Evolutionary conservation across 257 asterid genomes (phyloP), one percentile per base, ranked within the genome.

Genomic region (Asclepias syriaca): DNA sequence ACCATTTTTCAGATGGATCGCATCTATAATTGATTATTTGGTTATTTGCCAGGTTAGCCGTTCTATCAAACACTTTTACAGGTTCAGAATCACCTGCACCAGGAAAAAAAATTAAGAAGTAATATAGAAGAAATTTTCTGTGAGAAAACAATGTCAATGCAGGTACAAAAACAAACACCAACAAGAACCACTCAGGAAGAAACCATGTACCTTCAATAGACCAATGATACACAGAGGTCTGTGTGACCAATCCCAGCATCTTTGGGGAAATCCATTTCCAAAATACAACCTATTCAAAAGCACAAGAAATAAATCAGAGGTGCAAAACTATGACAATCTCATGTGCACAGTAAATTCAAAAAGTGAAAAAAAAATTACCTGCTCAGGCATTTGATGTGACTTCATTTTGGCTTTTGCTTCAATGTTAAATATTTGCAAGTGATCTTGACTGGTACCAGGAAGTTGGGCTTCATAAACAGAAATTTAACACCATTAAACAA

Each of bases 311-410:
- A 45, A 67, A 56, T 29, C 34, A 46, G 10, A 19, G 15, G 0
- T 15, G 4, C 14, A 48, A 18, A 15, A 13, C 56, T 29, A 21
- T 21, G 13, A 50, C 21, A 6, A 1, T 54, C 12, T 40, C 51
- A 65, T 68, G 71, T 50, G n/a, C 70, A 68, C n/a, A 45, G 48
- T 46, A 55, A 16, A 37, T n/a, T 13, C 13, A 8, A 7, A 22
- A 43, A 67, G 8, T n/a, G 40, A 65, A 77, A 51, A 29, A 49
- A 4, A 24, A 24, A 24, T 72, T 78, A 87, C 99, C 99, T 88
- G 98, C 89, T 95, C 98, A 71, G 99, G 97, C 98, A 95, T 95
- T 87, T 90, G 98, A 83, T 92, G 84, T 7, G 99, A 90, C 81
- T 95, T 95, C 51, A 95, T 82, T 81, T 95, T 95, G 72, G 96